These are phyloP conservation scores for Rhodotorula sp. DNA, from an alignment of 1,284 basidiomycete species.

Conservation along the genomic window DNA sequence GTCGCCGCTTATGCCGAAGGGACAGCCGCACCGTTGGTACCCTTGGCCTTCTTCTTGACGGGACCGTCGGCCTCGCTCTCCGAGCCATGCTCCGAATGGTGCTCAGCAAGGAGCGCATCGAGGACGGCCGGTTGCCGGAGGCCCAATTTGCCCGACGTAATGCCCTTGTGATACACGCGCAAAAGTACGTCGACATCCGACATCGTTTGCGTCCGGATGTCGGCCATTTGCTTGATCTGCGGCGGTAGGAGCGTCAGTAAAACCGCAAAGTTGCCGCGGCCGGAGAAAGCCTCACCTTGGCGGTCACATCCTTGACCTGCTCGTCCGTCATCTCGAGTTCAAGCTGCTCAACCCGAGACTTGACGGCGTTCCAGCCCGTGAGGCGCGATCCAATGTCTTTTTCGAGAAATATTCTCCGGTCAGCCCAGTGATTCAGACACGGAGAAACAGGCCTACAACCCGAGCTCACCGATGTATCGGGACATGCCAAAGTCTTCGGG, in stretches of 20 bases:
- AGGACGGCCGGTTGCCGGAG: slow-evolving; percentile 40
- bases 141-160: slow-evolving; percentile 40
- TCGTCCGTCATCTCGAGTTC: slow-evolving; percentile 51
- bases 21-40: not conserved
- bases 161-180: slow-evolving; percentile 62
- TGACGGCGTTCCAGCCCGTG: slow-evolving; percentile 61
- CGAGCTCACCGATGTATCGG: slow-evolving; percentile 59
- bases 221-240: slow-evolving; percentile 60
- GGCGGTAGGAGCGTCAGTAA: not conserved
- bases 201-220: slow-evolving; percentile 97
- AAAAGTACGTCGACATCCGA: slow-evolving; percentile 98
- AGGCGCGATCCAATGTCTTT: slow-evolving; percentile 81
- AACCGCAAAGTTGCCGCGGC: too few species aligned
- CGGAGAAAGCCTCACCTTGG: slow-evolving; percentile 56
- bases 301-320: slow-evolving; percentile 90
- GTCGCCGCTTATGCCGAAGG: not conserved
- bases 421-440: not conserved
- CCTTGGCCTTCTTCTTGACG: slow-evolving; percentile 41
- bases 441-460: not conserved
- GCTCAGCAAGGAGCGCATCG: slow-evolving; percentile 42
- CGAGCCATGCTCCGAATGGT: slow-evolving; percentile 32
- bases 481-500: slow-evolving; percentile 92
- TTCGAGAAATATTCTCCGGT: not conserved
- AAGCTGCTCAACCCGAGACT: slow-evolving; percentile 86
- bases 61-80: slow-evolving; percentile 27